These are phyloP conservation scores for Kuraishia hungarica DNA, from an alignment of 805 yeast genomes.

Conservation along the genomic window DNA sequence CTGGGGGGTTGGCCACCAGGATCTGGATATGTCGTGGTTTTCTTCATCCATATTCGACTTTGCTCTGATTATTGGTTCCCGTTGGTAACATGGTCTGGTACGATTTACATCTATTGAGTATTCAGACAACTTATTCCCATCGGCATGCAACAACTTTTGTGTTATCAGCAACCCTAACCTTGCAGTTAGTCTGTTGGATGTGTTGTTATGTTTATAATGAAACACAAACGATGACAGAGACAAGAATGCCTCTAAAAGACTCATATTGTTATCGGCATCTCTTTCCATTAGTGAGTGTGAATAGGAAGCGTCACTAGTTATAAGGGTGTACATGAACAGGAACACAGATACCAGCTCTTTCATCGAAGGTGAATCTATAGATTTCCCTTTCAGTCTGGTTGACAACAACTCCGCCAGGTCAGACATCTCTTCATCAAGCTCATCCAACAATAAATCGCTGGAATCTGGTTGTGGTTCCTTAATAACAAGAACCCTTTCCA, in stretches of 20 bases:
- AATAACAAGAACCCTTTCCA: not conserved
- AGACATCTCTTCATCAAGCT: not conserved
- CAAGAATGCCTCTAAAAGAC: not conserved
- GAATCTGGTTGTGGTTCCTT: not conserved
- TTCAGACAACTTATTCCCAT: not conserved
- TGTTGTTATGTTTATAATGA: not conserved
- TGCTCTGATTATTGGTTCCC: not conserved
- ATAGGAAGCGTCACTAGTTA: not conserved
- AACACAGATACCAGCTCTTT: not conserved
- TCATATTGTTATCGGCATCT: not conserved
- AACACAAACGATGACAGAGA: not conserved
- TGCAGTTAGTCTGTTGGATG: not conserved
- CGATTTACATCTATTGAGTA: not conserved
- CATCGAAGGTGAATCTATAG: not conserved
- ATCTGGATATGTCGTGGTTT: not conserved
- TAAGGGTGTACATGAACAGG: not conserved
- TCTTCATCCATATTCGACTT: not conserved
- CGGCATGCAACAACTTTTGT: not conserved
- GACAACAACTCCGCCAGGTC: not conserved
- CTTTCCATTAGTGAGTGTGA: not conserved
- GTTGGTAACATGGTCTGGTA: not conserved
- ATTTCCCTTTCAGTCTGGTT: not conserved
- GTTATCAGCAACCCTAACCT: not conserved
- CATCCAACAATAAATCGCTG: not conserved
- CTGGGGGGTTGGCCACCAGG: not conserved